These are phyloP conservation scores for Mycena chlorophos DNA, from an alignment of 768 basidiomycete species.

Conservation along the genomic window DNA sequence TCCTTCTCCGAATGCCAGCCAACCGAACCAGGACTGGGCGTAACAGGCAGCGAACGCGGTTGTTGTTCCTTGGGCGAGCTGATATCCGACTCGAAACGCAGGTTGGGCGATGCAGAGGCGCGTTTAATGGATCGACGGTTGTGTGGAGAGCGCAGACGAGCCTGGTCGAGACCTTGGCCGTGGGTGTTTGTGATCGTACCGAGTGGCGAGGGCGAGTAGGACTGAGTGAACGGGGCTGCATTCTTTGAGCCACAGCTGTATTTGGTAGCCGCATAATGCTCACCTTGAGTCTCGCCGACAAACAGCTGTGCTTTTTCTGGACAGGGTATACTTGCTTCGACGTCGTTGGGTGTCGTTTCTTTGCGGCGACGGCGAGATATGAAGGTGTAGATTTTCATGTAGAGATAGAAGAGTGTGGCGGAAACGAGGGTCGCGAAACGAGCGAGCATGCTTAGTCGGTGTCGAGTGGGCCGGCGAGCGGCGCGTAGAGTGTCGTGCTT, in stretches of 20 bases:
- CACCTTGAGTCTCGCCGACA: background rate
- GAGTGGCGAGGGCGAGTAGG: background rate
- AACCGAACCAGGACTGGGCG: background rate
- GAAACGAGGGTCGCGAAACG: slow-evolving; percentile 1
- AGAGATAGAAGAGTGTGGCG: slow-evolving; percentile 2
- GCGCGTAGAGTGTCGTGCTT: too few species aligned
- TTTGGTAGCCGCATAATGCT: background rate
- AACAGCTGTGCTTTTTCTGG: too few species aligned
- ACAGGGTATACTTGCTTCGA: background rate
- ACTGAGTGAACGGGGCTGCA: background rate
- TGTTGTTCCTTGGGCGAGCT: background rate
- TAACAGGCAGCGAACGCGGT: background rate
- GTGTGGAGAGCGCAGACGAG: background rate
- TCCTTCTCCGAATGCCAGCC: background rate
- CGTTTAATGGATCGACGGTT: background rate
- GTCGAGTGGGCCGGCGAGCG: too few species aligned
- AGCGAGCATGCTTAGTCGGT: background rate
- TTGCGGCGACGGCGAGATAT: background rate
- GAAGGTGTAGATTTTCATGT: background rate
- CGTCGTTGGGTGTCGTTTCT: background rate
- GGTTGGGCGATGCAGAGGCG: background rate
- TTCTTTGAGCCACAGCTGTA: background rate
- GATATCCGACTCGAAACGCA: background rate
- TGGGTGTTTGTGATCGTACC: background rate
- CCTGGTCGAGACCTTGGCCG: background rate